Evolutionary conservation across 176 grass and related monocot species (phyloP).

Genomic region (Thinopyrum elongatum): DNA sequence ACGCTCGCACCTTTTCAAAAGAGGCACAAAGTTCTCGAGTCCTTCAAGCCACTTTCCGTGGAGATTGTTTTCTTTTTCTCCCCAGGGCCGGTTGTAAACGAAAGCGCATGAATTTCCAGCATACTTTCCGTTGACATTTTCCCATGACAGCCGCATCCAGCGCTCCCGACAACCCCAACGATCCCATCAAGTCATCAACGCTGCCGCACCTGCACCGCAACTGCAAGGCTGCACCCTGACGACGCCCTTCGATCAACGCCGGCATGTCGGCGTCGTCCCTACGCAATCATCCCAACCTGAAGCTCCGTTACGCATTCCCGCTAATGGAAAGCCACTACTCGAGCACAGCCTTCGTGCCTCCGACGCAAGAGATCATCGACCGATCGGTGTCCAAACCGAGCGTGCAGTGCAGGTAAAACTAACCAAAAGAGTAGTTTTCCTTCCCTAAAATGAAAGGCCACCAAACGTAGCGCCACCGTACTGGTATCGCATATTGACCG

Average conservation of each 20-base stretch:
- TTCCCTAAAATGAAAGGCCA: not conserved
- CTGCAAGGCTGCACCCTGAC: not conserved
- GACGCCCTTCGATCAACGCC: not conserved
- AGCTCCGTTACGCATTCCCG: not conserved
- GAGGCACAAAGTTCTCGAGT: too few relatives aligned
- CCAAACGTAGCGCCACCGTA: not conserved
- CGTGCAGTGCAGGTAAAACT: not conserved
- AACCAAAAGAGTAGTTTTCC: not conserved
- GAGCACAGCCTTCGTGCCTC: not conserved
- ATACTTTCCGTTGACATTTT: not conserved
- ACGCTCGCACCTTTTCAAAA: too few relatives aligned
- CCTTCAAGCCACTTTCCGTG: too few relatives aligned
- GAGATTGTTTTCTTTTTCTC: too few relatives aligned
- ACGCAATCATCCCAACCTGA: not conserved
- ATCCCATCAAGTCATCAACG: not conserved
- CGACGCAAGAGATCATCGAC: not conserved
- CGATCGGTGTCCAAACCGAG: not conserved
- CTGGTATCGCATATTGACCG: not conserved
- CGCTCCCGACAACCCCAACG: not conserved
- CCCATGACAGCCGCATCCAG: not conserved
- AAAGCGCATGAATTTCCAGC: not conserved
- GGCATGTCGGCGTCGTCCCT: not conserved
- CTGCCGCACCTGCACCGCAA: not conserved
- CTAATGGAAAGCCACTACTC: not conserved
- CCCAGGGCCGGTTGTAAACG: too few relatives aligned